Percentiles rank a stretch among this genome's conserved stretches.
Conservation (phyloP, 1,284 basidiomycete species). For the Agaricales sp. region DNA sequence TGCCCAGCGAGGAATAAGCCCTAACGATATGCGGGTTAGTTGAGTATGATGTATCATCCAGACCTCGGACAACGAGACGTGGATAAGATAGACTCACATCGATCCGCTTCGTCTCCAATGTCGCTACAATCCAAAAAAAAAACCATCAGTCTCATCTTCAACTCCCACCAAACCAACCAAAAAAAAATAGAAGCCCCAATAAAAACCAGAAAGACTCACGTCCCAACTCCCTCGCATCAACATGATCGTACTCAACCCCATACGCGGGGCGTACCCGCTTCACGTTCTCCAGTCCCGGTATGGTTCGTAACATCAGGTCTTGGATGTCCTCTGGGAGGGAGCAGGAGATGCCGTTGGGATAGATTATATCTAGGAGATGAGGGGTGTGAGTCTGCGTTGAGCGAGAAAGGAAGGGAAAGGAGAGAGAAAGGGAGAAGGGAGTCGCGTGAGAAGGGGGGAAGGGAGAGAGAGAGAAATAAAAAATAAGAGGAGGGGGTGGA, state of each 20-base stretch:
- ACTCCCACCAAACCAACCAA: neutral
- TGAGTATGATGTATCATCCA: neutral
- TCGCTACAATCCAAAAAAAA: conserved; percentile 32
- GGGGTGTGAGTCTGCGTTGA: too few relatives aligned
- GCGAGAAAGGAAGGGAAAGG: conserved; percentile 1
- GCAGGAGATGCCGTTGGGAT: conserved; percentile 84
- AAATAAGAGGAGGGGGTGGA: conserved; percentile 4
- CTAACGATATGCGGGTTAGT: conserved; percentile 19
- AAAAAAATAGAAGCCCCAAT: conserved; percentile 1
- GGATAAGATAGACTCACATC: conserved; percentile 25
- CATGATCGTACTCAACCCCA: conserved; percentile 87
- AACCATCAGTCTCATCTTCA: neutral
- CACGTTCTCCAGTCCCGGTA: conserved; percentile 77
- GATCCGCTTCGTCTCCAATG: conserved; percentile 80
- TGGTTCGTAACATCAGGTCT: conserved; percentile 68
- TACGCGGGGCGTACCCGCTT: conserved; percentile 79
- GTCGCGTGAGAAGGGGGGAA: conserved; percentile 1
- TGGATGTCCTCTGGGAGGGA: conserved; percentile 82
- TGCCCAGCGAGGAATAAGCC: conserved; percentile 84
- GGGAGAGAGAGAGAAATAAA: neutral
- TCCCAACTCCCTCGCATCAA: conserved; percentile 77
- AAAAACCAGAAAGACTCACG: conserved; percentile 30
- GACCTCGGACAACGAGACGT: neutral
- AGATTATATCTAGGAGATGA: conserved; percentile 53
- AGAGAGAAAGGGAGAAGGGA: neutral